Evolutionary conservation across 192 early-diverging fungal genomes (phyloP), one percentile per base, ranked within the genome.

Genomic region (Backusella macrospora): DNA sequence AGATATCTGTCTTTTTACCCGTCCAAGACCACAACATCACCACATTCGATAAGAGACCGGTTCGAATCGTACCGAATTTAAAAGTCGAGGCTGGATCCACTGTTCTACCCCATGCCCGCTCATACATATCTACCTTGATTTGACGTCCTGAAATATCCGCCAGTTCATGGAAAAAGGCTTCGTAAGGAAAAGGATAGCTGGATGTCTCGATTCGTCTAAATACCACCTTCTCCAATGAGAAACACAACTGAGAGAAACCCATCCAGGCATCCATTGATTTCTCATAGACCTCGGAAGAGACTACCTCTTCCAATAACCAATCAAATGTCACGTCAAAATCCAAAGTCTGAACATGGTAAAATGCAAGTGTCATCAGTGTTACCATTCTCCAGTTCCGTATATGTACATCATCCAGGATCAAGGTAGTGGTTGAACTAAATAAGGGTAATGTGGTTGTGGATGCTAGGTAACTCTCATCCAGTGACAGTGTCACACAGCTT

Each of bases 261-360:
- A 68, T 68, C 43, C 67, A 68, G 3, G 67, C 67, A 68, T 68
- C 67, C 44, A 68, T 47, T 8, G 67, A 68, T 34, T 68, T 39
- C 14, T 68, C 44, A 47, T 47, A 68, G 12, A 26, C 15, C 44
- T 68, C 43, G n/a, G 44, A 15, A 6, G 67, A 45, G 7, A 62
- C 62, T 14, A 45, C 44, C 1, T 68, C 67, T 9, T 68, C 44
- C 43, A 45, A 44, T 15, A 68, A 26, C 67, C 67, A 68, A 29
- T 68, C 67, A 47, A 68, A 68, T 46, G 44, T 68, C 21, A 68
- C 67, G 13, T 68, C 67, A 47, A 68, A 68, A 47, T 68, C 67
- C 26, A 68, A 47, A 4, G 42, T 43, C 7, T 68, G 39, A n/a
- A 68, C 45, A 45, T 68, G 45, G 43, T 45, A 68, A 68, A 68